Base-by-base conservation (phyloP, 371 early-diverging fungal species). In the Quaeritorhiza haematococci region DNA sequence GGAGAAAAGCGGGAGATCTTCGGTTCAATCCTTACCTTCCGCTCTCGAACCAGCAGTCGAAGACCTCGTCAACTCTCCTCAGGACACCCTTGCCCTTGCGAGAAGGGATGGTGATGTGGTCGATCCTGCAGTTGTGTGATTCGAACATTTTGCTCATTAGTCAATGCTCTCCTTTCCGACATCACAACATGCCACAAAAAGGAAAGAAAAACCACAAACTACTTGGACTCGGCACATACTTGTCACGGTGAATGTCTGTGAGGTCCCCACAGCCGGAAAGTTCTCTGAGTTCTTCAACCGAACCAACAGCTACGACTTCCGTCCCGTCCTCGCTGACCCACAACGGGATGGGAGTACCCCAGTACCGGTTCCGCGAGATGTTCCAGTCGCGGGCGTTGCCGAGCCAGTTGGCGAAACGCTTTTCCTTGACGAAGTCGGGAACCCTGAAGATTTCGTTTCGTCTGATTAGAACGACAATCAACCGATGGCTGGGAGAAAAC, bases 311-410 rank as follows among this genome's bases (percentile, higher is more conserved):
- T 27, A 98, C 88, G 42, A 68, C 66, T 76, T 96, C 98, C 51
- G 88, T 78, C 52, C 83, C 85, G 71, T 98, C 98, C 2, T 92
- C 95, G 68, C 86, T 92, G 55, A 84, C 87, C 99, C 99, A 99
- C 49, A 99, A 73, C 28, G 99, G 99, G 49, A 99, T 94, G 52
- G 99, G 99, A 17, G 99, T 99, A 62, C 99, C 99, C 99, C 99
- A 99, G 83, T 94, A 99, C 64, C 99, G 89, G 78, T 92, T 97
- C 72, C 99, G 91, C 38, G 98, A 98, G 41, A 99, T 83, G 66
- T 93, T 91, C 99, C 99, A 99, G 80, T 99, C 99, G 61, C 94
- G 89, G 26, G 98, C 98, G 68, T 92, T 90, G 55, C 84, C 92
- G 55, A 99, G 87, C 99, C 99, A 99, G 83, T 98, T 95, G 62